These are phyloP conservation scores for Nicotiana attenuata DNA, from an alignment of 257 asterid species.

Conservation along the genomic window DNA sequence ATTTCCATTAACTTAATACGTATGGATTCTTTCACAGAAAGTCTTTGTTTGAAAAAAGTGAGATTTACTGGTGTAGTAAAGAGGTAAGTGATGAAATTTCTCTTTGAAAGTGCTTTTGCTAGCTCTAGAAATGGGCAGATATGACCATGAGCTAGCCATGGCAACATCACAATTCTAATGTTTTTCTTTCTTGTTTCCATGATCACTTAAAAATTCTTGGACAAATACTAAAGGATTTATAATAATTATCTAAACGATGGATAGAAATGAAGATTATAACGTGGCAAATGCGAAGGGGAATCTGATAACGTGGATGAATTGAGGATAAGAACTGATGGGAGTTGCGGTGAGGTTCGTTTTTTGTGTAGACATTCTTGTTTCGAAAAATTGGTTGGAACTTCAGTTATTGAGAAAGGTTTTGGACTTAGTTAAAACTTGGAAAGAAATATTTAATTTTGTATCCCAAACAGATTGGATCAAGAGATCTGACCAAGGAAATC, in stretches of 20 bases:
- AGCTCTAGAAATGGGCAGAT: constrained; percentile 54
- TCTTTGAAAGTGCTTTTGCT: constrained; percentile 45
- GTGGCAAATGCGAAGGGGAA: background rate
- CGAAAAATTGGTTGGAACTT: background rate
- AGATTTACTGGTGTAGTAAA: constrained; percentile 52
- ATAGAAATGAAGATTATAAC: background rate
- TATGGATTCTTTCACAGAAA: constrained; percentile 32
- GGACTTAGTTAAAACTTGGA: background rate
- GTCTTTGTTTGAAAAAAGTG: constrained; percentile 19
- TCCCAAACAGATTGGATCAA: background rate
- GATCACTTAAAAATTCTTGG: background rate
- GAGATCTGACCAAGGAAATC: too few species aligned
- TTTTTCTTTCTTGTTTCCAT: constrained; percentile 49
- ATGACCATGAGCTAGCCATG: constrained; percentile 81
- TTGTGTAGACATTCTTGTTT: background rate
- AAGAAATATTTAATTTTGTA: background rate
- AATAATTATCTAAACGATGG: too few species aligned
- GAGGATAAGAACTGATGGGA: background rate
- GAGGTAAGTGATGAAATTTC: constrained; percentile 40
- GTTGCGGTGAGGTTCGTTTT: background rate
- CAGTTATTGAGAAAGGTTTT: background rate
- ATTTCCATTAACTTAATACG: constrained; percentile 52
- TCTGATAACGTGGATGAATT: background rate
- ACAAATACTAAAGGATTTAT: background rate
- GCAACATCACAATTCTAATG: constrained; percentile 48